Evolutionary conservation across 306 rosid genomes (phyloP).

Genomic region (Quercus berberidifolia): DNA sequence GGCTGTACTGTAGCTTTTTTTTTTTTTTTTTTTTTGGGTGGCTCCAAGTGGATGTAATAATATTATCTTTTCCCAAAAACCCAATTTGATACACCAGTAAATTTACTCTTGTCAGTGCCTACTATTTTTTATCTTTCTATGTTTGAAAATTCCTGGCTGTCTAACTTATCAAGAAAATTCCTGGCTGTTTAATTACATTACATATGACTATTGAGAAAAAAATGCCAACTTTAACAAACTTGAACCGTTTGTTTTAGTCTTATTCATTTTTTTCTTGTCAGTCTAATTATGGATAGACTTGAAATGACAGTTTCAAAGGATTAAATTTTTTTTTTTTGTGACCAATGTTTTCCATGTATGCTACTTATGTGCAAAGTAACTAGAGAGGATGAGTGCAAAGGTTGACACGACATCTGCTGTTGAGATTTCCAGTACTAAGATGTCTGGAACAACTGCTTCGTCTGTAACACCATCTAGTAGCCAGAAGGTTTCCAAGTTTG

Average conservation of each 20-base stretch:
- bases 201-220: background rate
- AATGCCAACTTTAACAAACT: background rate
- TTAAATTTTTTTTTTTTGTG: conserved; percentile 7
- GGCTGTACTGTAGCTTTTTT: background rate
- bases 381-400: conserved; percentile 43
- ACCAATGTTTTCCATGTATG: background rate
- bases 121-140: background rate
- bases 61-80: background rate
- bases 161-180: background rate
- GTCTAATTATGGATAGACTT: background rate
- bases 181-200: background rate
- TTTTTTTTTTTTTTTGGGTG: background rate
- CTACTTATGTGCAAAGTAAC: conserved; percentile 15
- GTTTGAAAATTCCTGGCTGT: background rate
- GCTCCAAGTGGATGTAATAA: background rate
- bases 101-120: background rate
- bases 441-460: conserved; percentile 50
- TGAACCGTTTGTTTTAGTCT: background rate
- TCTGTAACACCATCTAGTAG: conserved; percentile 39
- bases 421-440: conserved; percentile 37
- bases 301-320: conserved; percentile 13
- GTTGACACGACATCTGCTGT: conserved; percentile 35
- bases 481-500: conserved; percentile 75
- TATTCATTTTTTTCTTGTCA: background rate
- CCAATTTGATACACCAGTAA: background rate